A percentile compares a stretch with the other conserved stretches of the same genome.
Evolutionary conservation across 176 grass and related monocot genomes (phyloP).

Genomic region (Eleusine indica): DNA sequence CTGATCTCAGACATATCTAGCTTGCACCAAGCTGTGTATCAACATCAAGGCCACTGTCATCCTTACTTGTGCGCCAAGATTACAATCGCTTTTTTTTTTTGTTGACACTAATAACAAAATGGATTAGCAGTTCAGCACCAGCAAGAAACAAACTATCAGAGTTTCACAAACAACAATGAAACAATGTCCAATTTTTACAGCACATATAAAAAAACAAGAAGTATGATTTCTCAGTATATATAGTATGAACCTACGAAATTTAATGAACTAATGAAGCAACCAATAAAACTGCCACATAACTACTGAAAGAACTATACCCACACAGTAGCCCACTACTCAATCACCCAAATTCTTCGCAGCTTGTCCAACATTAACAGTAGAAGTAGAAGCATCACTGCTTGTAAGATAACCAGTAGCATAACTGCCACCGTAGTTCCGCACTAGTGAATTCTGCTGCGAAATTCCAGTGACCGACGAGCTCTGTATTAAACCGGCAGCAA

Average conservation of each 20-base stretch:
- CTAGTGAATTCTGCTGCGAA: background rate
- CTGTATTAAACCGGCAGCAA: background rate
- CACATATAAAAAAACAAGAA: background rate
- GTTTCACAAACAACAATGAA: background rate
- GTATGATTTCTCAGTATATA: background rate
- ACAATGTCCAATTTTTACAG: background rate
- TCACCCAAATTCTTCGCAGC: background rate
- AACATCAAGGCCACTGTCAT: background rate
- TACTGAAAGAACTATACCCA: background rate
- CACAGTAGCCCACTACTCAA: background rate
- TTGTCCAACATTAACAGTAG: background rate
- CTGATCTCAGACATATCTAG: background rate
- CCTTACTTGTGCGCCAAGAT: constrained; percentile 42
- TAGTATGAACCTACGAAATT: constrained; percentile 10
- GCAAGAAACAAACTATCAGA: constrained; percentile 3
- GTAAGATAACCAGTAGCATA: background rate
- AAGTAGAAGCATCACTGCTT: background rate
- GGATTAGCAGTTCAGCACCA: background rate
- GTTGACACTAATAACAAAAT: background rate
- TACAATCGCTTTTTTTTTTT: background rate
- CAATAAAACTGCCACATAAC: constrained; percentile 17
- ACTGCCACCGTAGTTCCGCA: background rate
- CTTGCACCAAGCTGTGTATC: constrained; percentile 37
- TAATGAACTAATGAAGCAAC: constrained; percentile 31
- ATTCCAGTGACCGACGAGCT: background rate